Base-by-base conservation (phyloP, 2,329 filamentous ascomycete genomes). In the Neonectria coccinea region DNA sequence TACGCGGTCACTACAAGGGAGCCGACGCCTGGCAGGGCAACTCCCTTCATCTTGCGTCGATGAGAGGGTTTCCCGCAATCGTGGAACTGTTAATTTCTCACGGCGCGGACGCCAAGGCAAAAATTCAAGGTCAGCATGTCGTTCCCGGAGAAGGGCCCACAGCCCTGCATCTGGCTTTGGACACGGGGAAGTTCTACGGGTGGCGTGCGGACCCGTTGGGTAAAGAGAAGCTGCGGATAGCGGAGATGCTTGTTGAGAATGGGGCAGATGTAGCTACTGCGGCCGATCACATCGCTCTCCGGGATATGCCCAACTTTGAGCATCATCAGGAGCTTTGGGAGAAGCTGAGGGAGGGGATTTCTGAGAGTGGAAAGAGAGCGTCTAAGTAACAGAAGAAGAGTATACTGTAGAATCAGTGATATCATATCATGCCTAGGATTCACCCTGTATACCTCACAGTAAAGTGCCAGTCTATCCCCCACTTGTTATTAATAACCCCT, bases 111-210 rank as follows among this genome's bases (percentile, higher is more conserved):
- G 2, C 12, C 14, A 39, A 39, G 2, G 33, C 33, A 16, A 5
- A 7, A 6, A 3, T 39, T 3, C 33, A 16, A 16, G 33, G 33
- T 14, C 5, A 7, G n/a, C 33, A 39, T 39, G 5, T 6, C 20
- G 33, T n/a, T 18, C 55, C 55, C 1, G 55, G 44, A 5, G n/a
- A 16, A 25, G 55, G 55, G 4, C 42, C 55, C 6, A 48, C 55
- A 9, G 55, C 44, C 8, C 48, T 57, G 31, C 55, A 57, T 25
- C 11, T 57, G 12, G 31, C 44, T 16, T 50, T 50, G 44, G 44
- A 41, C 22, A 57, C 42, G 5, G 42, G 55, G 2, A 25, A 1
- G 6, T 50, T 29, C 20, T 27, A 57, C 20, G 27, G 55, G 11
- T 6, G 12, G 12, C 42, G 20, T 12, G 42, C 29, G 10, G 6